phyloP scores from a whole-genome alignment of 164 flowering plant genomes.

The Euptelea pleiosperma region DNA sequence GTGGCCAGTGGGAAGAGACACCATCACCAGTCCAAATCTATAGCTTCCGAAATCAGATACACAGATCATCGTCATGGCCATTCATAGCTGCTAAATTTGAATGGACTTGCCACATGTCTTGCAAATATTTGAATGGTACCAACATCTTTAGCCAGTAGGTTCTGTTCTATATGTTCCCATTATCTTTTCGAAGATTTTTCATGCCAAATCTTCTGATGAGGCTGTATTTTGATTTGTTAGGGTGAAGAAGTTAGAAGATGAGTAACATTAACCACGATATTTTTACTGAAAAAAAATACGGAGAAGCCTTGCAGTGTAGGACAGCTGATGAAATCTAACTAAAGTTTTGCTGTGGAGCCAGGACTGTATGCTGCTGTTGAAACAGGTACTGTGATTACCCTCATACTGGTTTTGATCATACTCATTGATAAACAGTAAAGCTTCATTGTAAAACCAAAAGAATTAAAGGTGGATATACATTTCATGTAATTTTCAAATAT shows the following conservation, averaged over 20 bases:
- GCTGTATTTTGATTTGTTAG: background rate
- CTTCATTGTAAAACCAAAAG: too few species aligned
- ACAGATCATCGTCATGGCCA: slow-evolving; percentile 17
- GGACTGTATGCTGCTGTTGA: background rate
- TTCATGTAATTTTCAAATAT: background rate
- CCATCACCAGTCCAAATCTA: slow-evolving; percentile 26
- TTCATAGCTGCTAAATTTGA: slow-evolving; percentile 4
- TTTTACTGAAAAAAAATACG: background rate
- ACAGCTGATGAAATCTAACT: background rate
- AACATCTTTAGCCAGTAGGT: slow-evolving; percentile 1
- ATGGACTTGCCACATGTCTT: slow-evolving; percentile 3
- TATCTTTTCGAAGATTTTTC: background rate
- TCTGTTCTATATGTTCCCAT: slow-evolving; percentile 1
- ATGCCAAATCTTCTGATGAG: slow-evolving; percentile 8
- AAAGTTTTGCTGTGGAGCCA: slow-evolving; percentile 1
- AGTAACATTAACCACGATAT: too few species aligned
- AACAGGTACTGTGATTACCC: background rate
- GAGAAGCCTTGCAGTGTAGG: slow-evolving; percentile 6
- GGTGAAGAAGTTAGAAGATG: background rate
- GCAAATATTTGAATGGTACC: background rate
- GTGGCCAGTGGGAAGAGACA: slow-evolving; percentile 47
- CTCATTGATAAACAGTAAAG: too few species aligned
- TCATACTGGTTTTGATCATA: too few species aligned
- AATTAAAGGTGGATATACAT: background rate
- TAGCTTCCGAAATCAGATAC: slow-evolving; percentile 21